phyloP scores from a whole-genome alignment of 148 eudicot genomes.

The Heliosperma pusillum region DNA sequence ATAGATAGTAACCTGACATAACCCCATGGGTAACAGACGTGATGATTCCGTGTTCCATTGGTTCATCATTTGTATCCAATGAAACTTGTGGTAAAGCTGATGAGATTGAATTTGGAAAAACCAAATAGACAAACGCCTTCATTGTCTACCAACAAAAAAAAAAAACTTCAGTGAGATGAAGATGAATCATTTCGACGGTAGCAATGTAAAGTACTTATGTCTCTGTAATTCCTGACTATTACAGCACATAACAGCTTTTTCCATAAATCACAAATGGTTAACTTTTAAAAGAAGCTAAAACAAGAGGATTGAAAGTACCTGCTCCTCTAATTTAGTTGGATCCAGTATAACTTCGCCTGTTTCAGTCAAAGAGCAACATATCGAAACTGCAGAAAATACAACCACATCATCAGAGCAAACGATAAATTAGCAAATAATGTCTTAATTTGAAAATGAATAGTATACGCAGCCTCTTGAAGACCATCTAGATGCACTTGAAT shows the following conservation, averaged over 20 bases:
- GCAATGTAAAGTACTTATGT: background rate
- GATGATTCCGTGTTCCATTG: constrained; percentile 60
- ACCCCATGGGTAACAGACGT: constrained; percentile 83
- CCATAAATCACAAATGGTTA: no score
- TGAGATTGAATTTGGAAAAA: constrained; percentile 53
- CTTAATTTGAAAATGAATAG: no score
- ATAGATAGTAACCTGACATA: constrained; percentile 55
- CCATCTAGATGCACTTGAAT: background rate
- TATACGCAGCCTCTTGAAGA: background rate
- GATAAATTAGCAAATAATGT: background rate
- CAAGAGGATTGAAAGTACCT: constrained; percentile 37
- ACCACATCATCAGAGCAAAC: constrained; percentile 3
- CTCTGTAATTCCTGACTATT: background rate
- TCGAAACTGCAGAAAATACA: constrained; percentile 63
- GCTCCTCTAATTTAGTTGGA: constrained; percentile 82
- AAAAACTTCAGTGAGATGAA: background rate
- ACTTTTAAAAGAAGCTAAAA: background rate
- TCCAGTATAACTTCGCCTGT: constrained; percentile 64
- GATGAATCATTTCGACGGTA: background rate
- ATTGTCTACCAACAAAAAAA: constrained; percentile 52
- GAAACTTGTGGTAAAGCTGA: constrained; percentile 53
- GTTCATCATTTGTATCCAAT: constrained; percentile 33
- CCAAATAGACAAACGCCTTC: constrained; percentile 82
- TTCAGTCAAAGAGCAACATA: constrained; percentile 70
- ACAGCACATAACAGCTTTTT: no score